phyloP scores from a whole-genome alignment of 2,329 filamentous ascomycete genomes.

The Cadophora luteo-olivacea region DNA sequence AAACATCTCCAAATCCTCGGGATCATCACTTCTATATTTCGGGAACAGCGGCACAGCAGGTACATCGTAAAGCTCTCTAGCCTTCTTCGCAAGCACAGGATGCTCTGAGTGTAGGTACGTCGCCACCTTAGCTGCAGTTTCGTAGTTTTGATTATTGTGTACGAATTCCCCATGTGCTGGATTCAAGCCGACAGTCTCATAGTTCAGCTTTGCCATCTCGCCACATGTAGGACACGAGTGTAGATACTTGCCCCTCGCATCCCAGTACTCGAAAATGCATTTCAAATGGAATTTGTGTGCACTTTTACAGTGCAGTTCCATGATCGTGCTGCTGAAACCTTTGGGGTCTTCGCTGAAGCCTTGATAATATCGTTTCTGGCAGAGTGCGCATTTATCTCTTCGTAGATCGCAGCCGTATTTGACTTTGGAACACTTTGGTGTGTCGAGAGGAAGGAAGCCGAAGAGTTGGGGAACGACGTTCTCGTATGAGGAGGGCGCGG shows the following conservation, averaged over 20 bases:
- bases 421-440: not conserved
- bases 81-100: not conserved
- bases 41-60: not conserved
- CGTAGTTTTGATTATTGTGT: constrained; percentile 16
- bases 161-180: not conserved
- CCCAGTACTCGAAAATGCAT: constrained; percentile 31
- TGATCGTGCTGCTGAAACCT: constrained; percentile 10
- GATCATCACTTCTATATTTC: not conserved
- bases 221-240: constrained; percentile 27
- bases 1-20: not conserved
- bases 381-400: not conserved
- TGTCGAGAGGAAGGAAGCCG: not conserved
- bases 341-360: not conserved
- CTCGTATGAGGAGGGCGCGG: not conserved
- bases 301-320: constrained; percentile 11
- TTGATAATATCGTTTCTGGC: not conserved
- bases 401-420: not conserved
- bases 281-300: constrained; percentile 26
- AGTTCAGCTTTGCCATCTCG: constrained; percentile 23
- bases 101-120: not conserved
- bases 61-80: constrained; percentile 8
- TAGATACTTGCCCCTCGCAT: constrained; percentile 20
- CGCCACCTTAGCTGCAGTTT: not conserved
- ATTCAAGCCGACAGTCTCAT: constrained; percentile 23
- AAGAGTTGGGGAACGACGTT: constrained; percentile 7